phyloP scores from a whole-genome alignment of 176 grass and related monocot species.

The Stipa capillata region DNA sequence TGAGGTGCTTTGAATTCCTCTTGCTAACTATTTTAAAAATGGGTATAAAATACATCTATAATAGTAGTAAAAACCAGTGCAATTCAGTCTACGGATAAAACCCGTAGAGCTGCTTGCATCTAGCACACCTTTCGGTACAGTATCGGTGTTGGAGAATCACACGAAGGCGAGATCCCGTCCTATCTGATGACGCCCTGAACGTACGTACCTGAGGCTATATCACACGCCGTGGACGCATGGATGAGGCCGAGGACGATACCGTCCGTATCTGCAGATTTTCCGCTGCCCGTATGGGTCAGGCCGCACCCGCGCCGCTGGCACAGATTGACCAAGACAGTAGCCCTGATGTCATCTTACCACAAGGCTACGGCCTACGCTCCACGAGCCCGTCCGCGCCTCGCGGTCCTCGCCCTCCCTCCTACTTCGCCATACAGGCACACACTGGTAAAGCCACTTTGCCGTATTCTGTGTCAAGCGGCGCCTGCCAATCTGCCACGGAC shows the following conservation, averaged over 20 bases:
- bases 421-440: too few relatives aligned
- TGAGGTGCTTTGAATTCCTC: too few relatives aligned
- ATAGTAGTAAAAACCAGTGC: too few relatives aligned
- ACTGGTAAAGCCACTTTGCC: background rate
- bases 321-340: background rate
- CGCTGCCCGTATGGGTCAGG: background rate
- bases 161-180: background rate
- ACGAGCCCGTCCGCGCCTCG: background rate
- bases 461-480: conserved; percentile 23
- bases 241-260: background rate
- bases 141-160: background rate
- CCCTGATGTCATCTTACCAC: conserved; percentile 19
- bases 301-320: background rate
- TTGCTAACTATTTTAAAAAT: too few relatives aligned
- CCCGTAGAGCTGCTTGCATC: too few relatives aligned
- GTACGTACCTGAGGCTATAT: background rate
- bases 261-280: background rate
- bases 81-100: too few relatives aligned
- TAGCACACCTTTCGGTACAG: background rate
- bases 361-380: background rate
- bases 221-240: background rate
- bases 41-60: too few relatives aligned
- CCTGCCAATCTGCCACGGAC: conserved; percentile 8
- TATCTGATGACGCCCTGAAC: background rate
- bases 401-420: too few relatives aligned